These are phyloP conservation scores for Toxoplasma gondii DNA, from an alignment of 169 alveolate species.

Conservation along the genomic window DNA sequence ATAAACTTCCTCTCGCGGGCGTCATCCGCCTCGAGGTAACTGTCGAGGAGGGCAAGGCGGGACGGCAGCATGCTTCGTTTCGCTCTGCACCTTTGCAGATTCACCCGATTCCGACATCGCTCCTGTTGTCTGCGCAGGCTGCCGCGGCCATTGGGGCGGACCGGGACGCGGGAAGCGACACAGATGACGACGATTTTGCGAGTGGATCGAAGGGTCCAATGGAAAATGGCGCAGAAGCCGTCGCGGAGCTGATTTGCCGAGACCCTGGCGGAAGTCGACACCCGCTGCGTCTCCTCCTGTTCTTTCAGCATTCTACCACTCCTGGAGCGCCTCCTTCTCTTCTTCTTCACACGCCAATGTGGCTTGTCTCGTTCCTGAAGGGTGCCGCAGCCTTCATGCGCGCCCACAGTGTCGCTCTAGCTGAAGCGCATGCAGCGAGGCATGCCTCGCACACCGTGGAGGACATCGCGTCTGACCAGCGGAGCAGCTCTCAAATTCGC, in stretches of 20 bases:
- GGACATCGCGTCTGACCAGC: not conserved
- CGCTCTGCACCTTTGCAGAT: constrained; percentile 11
- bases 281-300: constrained; percentile 20
- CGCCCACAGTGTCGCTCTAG: not conserved
- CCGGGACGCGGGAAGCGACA: not conserved
- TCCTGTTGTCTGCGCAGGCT: not conserved
- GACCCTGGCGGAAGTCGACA: not conserved
- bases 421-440: not conserved
- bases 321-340: constrained; percentile 42
- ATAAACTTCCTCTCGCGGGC: constrained; percentile 11
- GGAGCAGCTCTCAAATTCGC: too few relatives aligned
- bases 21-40: not conserved
- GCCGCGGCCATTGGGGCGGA: not conserved
- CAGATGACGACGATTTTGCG: not conserved
- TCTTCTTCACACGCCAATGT: constrained; percentile 62
- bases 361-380: constrained; percentile 58
- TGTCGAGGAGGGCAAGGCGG: not conserved
- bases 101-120: not conserved
- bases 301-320: not conserved
- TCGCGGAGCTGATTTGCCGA: constrained; percentile 14
- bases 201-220: not conserved
- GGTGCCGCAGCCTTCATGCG: constrained; percentile 34
- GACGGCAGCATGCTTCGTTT: too few relatives aligned
- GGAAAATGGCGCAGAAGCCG: not conserved
- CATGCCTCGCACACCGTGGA: not conserved